Conservation (phyloP, 2,329 filamentous ascomycete genomes). For the Fusarium goolgardi region DNA sequence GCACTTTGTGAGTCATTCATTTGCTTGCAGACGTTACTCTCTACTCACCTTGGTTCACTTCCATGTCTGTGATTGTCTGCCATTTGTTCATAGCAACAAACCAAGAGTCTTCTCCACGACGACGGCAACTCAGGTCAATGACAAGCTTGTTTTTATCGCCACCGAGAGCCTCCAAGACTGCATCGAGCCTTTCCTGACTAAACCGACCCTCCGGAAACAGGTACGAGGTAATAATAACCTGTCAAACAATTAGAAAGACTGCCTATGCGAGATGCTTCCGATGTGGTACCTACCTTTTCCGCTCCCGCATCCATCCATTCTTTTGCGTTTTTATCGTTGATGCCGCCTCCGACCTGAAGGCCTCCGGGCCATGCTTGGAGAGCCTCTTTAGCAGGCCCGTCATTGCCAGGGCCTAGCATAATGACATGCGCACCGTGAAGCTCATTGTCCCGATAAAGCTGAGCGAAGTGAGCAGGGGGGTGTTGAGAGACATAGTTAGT, state of each 20-base stretch:
- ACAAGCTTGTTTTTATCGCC: constrained; percentile 85
- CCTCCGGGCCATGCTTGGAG: constrained; percentile 80
- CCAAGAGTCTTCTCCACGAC: constrained; percentile 78
- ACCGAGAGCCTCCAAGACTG: constrained; percentile 77
- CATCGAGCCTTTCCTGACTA: constrained; percentile 78
- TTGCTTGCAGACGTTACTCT: neutral
- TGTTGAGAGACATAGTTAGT: constrained; percentile 94
- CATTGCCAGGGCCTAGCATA: constrained; percentile 92
- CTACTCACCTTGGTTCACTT: constrained; percentile 80
- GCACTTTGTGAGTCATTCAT: constrained; percentile 30
- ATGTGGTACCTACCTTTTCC: constrained; percentile 81
- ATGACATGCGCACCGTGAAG: constrained; percentile 91
- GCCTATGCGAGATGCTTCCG: neutral
- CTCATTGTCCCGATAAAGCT: constrained; percentile 79
- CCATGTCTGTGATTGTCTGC: constrained; percentile 98
- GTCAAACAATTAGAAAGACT: constrained; percentile 48
- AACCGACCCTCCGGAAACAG: constrained; percentile 89
- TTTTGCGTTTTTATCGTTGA: constrained; percentile 84
- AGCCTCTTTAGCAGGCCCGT: constrained; percentile 81
- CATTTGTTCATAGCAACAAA: constrained; percentile 99
- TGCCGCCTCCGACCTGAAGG: constrained; percentile 93
- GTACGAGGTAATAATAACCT: constrained; percentile 98
- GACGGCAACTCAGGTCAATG: constrained; percentile 92
- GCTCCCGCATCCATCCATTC: constrained; percentile 90
- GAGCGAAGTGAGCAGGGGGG: constrained; percentile 82